Evolutionary conservation across 2,329 filamentous ascomycete genomes (phyloP).

Genomic region (Cordyceps fumosorosea): DNA sequence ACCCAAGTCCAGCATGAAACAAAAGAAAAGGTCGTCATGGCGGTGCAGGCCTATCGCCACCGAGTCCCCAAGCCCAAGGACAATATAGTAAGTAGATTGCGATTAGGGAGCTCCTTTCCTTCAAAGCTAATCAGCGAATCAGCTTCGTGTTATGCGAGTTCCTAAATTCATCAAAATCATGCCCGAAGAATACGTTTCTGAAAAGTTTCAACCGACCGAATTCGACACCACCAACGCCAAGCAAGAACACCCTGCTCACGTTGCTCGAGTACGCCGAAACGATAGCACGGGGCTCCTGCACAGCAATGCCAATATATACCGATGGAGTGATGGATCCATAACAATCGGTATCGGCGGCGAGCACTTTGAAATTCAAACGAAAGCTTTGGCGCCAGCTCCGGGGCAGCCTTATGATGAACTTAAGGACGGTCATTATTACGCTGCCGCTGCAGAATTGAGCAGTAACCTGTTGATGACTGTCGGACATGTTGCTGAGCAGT

Average conservation of each 20-base stretch:
- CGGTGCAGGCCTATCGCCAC: constrained; percentile 61
- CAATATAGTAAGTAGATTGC: constrained; percentile 49
- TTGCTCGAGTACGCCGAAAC: constrained; percentile 64
- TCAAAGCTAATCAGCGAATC: constrained; percentile 1
- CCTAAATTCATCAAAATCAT: constrained; percentile 67
- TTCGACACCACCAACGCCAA: constrained; percentile 48
- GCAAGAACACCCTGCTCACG: constrained; percentile 53
- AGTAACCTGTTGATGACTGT: constrained; percentile 65
- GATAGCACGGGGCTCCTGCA: constrained; percentile 58
- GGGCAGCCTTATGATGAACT: constrained; percentile 57
- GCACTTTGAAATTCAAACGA: constrained; percentile 69
- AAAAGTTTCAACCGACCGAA: constrained; percentile 56
- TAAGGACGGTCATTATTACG: constrained; percentile 69
- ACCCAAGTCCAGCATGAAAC: constrained; percentile 40
- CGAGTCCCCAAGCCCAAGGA: constrained; percentile 64
- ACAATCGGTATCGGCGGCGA: constrained; percentile 69
- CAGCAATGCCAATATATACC: constrained; percentile 68
- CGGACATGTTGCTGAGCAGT: constrained; percentile 68
- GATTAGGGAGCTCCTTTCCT: not conserved
- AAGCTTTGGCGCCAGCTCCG: constrained; percentile 57
- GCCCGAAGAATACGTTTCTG: constrained; percentile 59
- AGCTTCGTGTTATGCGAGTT: constrained; percentile 66
- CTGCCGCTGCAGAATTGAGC: constrained; percentile 62
- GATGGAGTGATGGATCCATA: constrained; percentile 73
- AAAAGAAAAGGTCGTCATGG: constrained; percentile 52